A percentile compares a stretch with the other conserved stretches of the same genome.
Conservation (phyloP, 306 rosid species). For the Mimosa bimucronata region DNA sequence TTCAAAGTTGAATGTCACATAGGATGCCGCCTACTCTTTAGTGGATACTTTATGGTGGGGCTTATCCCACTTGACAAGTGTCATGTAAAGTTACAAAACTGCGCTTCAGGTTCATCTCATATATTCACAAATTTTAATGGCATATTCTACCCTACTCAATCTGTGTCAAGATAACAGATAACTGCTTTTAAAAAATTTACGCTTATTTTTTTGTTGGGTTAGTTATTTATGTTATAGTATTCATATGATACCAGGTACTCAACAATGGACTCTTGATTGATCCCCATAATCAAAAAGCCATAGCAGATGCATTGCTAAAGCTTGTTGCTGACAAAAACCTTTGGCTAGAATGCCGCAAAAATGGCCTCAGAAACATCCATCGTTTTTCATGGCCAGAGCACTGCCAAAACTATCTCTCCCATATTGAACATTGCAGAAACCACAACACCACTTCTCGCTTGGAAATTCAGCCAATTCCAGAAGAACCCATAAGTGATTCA, state of each 20-base stretch:
- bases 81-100: too few species aligned
- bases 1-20: too few species aligned
- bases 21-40: too few species aligned
- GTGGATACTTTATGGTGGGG: too few species aligned
- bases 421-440: conserved; percentile 64
- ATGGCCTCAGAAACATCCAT: conserved; percentile 79
- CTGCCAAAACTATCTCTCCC: conserved; percentile 82
- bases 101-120: too few species aligned
- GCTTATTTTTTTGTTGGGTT: too few species aligned
- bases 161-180: too few species aligned
- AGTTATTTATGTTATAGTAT: not conserved
- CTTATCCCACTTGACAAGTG: too few species aligned
- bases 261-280: conserved; percentile 78
- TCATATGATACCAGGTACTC: conserved; percentile 50
- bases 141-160: too few species aligned
- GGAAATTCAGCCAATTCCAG: conserved; percentile 62
- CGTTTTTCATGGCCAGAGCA: conserved; percentile 87
- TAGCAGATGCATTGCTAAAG: conserved; percentile 79
- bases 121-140: too few species aligned
- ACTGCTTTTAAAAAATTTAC: too few species aligned
- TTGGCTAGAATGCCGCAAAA: conserved; percentile 78
- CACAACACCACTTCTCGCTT: conserved; percentile 63
- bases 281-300: conserved; percentile 82
- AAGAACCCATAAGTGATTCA: conserved; percentile 83
- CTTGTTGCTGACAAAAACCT: conserved; percentile 78